A percentile compares a stretch with the other conserved stretches of the same genome.
phyloP scores from a whole-genome alignment of 768 basidiomycete species.

The Boletus insuetus region DNA sequence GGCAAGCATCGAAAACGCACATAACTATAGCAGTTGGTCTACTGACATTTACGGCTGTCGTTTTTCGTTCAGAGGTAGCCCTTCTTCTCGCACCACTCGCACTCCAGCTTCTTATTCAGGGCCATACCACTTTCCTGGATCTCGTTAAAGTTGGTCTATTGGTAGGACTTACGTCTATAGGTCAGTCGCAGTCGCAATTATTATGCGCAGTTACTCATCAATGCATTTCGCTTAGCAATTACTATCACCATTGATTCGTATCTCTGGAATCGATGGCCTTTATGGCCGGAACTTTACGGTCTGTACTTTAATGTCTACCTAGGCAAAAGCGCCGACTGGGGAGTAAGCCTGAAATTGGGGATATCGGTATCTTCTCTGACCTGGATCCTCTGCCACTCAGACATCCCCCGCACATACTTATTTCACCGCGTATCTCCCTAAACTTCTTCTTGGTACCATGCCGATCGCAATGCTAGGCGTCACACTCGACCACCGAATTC shows the following conservation, averaged over 20 bases:
- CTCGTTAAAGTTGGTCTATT: constrained; percentile 51
- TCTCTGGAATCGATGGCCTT: constrained; percentile 69
- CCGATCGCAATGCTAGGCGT: constrained; percentile 60
- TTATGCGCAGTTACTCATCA: background rate
- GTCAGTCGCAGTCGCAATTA: constrained; percentile 35
- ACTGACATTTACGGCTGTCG: constrained; percentile 62
- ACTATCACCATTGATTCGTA: constrained; percentile 76
- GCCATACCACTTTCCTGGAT: constrained; percentile 41
- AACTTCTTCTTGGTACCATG: constrained; percentile 63
- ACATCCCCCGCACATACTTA: constrained; percentile 70
- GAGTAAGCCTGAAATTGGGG: constrained; percentile 50
- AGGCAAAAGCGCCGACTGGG: constrained; percentile 91
- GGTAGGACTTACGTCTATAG: constrained; percentile 47
- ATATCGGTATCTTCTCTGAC: constrained; percentile 2
- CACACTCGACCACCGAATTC: constrained; percentile 46
- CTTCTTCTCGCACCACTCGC: constrained; percentile 62
- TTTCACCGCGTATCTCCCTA: constrained; percentile 67
- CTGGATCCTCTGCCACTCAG: constrained; percentile 34
- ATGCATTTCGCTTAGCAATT: constrained; percentile 38
- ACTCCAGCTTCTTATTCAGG: constrained; percentile 48
- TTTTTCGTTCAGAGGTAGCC: constrained; percentile 79
- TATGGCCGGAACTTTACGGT: constrained; percentile 86
- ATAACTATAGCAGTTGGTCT: constrained; percentile 49
- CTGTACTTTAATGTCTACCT: constrained; percentile 84
- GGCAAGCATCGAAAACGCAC: constrained; percentile 34